Percentiles rank a stretch among this genome's conserved stretches.
Evolutionary conservation across 2,329 filamentous ascomycete genomes (phyloP).

Genomic region (Hyphodiscus sp.): DNA sequence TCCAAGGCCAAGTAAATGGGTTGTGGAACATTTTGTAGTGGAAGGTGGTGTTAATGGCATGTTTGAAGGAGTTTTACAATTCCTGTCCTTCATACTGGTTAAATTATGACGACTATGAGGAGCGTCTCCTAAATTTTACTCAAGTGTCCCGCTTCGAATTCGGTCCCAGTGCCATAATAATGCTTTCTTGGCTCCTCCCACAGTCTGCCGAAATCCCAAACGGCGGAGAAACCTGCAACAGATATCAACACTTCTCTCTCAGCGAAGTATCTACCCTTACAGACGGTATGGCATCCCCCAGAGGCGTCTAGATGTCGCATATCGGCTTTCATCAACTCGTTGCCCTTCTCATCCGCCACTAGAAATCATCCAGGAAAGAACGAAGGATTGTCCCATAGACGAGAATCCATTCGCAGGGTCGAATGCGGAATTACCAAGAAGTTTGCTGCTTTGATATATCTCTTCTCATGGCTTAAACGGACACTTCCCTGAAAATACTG

Average conservation of each 20-base stretch:
- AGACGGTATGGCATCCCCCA: constrained; percentile 40
- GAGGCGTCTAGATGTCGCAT: constrained; percentile 38
- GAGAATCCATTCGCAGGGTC: constrained; percentile 34
- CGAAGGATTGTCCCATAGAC: constrained; percentile 31
- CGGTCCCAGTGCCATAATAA: constrained; percentile 10
- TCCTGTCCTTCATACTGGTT: neutral
- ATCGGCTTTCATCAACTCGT: constrained; percentile 24
- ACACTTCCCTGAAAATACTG: too few species aligned
- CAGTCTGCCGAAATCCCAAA: constrained; percentile 42
- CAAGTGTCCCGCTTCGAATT: constrained; percentile 5
- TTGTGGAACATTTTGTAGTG: constrained; percentile 28
- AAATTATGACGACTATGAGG: neutral
- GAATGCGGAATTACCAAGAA: constrained; percentile 36
- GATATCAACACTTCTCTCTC: constrained; percentile 42
- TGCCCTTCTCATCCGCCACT: constrained; percentile 26
- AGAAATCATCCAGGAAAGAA: constrained; percentile 40
- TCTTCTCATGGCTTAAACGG: constrained; percentile 27
- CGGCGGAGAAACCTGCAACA: constrained; percentile 42
- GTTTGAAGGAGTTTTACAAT: constrained; percentile 13
- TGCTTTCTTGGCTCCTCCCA: constrained; percentile 6
- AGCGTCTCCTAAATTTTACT: constrained; percentile 7
- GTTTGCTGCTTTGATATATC: constrained; percentile 33
- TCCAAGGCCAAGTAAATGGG: too few species aligned
- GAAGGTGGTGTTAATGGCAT: constrained; percentile 46
- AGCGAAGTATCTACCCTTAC: constrained; percentile 42